Conservation (phyloP, 2,329 filamentous ascomycete species). For the Xenoacremonium recifei region DNA sequence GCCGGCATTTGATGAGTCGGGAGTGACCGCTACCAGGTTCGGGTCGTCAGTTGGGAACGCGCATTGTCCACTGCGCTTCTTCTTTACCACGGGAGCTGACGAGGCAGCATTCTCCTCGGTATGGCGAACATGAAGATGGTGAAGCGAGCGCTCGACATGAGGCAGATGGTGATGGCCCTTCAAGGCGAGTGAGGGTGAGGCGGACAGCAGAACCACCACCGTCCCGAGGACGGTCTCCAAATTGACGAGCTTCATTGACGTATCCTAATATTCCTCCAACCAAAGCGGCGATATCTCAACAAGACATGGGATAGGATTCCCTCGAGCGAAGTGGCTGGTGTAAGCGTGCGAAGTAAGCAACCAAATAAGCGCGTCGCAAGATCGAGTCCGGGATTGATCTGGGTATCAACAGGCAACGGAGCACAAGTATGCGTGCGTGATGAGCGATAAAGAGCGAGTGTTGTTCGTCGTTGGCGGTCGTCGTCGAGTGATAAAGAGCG, state of each 20-base stretch:
- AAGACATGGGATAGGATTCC: constrained; percentile 2
- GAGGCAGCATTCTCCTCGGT: constrained; percentile 16
- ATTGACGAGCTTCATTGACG: constrained; percentile 53
- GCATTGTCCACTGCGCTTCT: constrained; percentile 58
- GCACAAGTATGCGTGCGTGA: background rate
- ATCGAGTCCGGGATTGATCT: background rate
- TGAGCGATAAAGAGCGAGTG: constrained; percentile 1
- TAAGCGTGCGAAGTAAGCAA: too few species aligned
- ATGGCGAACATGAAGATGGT: constrained; percentile 27
- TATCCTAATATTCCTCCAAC: constrained; percentile 20
- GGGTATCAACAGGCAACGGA: background rate
- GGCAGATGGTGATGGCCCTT: constrained; percentile 35
- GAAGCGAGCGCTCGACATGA: constrained; percentile 32
- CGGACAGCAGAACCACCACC: constrained; percentile 46
- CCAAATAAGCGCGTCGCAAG: background rate
- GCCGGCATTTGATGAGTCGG: constrained; percentile 62
- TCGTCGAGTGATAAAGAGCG: background rate
- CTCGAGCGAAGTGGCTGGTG: too few species aligned
- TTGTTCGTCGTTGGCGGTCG: constrained; percentile 13
- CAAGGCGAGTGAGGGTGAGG: constrained; percentile 34
- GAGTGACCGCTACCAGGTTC: constrained; percentile 67
- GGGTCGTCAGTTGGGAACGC: constrained; percentile 61
- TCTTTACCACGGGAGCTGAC: constrained; percentile 27
- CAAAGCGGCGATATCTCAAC: constrained; percentile 10
- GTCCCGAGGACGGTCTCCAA: constrained; percentile 49